Evolutionary conservation across 1,139 yeast species (phyloP).

Genomic region (Taiozyma onychis): DNA sequence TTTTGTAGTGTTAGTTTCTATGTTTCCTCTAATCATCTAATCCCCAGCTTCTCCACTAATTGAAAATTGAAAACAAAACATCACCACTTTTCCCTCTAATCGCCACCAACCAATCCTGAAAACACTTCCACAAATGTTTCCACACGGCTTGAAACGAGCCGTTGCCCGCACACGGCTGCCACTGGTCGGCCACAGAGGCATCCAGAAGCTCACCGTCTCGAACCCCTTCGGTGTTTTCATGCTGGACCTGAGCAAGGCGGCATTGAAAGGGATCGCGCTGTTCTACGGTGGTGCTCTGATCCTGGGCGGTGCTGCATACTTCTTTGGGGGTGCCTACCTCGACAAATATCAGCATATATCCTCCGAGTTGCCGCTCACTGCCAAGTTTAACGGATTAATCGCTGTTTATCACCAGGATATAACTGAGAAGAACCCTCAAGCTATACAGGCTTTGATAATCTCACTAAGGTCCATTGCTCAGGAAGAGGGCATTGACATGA

Average conservation of each 20-base stretch:
- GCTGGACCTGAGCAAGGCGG: conserved; percentile 10
- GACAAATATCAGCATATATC: conserved; percentile 26
- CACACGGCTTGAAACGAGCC: neutral
- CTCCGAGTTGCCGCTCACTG: conserved; percentile 25
- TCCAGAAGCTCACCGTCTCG: neutral
- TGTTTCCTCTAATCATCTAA: too few relatives aligned
- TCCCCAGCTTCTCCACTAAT: neutral
- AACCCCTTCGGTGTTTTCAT: conserved; percentile 12
- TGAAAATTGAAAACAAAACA: neutral
- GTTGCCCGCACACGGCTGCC: neutral
- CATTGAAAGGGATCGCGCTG: conserved; percentile 11
- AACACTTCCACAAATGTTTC: neutral
- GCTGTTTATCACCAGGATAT: conserved; percentile 27
- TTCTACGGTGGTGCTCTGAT: conserved; percentile 22
- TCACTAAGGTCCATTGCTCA: conserved; percentile 23
- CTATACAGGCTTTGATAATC: conserved; percentile 19
- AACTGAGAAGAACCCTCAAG: conserved; percentile 16
- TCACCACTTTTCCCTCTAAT: neutral
- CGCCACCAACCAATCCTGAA: neutral
- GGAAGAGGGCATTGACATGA: conserved; percentile 14
- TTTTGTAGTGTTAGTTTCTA: too few relatives aligned
- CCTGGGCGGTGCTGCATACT: conserved; percentile 20
- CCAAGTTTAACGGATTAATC: conserved; percentile 23
- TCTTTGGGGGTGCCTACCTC: conserved; percentile 16
- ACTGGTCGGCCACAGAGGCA: neutral